Base-by-base conservation (phyloP, 164 flowering plant genomes). In the Vitis riparia region DNA sequence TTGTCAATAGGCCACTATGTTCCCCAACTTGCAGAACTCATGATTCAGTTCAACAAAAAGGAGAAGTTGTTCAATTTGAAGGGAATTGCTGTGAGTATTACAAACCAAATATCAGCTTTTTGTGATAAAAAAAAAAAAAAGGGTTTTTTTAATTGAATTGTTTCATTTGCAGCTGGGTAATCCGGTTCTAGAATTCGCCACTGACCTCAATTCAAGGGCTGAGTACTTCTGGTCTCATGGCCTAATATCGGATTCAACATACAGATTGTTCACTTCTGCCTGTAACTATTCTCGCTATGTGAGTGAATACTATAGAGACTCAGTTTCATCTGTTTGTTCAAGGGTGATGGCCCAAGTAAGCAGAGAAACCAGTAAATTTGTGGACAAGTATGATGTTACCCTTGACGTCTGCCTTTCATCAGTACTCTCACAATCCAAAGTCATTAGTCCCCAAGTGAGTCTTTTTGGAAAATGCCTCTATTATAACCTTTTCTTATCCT, bases 181-280 rank as follows among this genome's bases (percentile, higher is more conserved):
- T 75, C 97, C 99, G 27, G 84, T 90, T 64, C 71, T 93, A 6
- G 97, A 90, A 63, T 91, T 80, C 59, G 83, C 87, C 0, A 90
- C 89, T 0, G 98, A 91, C 67, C 87, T 88, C 82, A 91, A 91
- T 72, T 90, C 98, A 10, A 85, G 94, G 73, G 95, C 95, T 1
- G 97, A 91, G 68, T 93, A 62, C 76, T 85, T 91, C 65, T 93
- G 98, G 98, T 91, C 98, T 73, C 98, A 91, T 74, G 98, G 98
- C 2, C 63, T 93, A 73, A 90, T 93, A 83, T 88, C 98, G 8
- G 98, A 93, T 78, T 57, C 97, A 3, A 89, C 99, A 7, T 91
- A 86, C 77, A 84, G 68, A 63, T 66, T 90, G 76, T 94, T 94
- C 86, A 88, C 94, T 69, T 75, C 85, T 29, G 73, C 66, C 12